These are phyloP conservation scores for Rosa persica DNA, from an alignment of 306 rosid genomes.

Conservation along the genomic window DNA sequence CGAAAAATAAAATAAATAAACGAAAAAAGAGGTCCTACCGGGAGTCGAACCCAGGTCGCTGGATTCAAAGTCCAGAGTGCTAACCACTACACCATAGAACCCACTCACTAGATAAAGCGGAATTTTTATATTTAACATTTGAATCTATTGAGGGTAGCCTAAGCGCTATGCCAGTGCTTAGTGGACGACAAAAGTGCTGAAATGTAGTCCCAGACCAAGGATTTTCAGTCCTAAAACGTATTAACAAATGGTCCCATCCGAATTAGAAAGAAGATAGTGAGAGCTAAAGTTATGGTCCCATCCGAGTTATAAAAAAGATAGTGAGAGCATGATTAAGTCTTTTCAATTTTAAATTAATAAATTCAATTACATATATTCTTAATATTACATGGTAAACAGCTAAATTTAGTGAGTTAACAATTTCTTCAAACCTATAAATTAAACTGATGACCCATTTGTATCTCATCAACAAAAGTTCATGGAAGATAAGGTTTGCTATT, in stretches of 20 bases:
- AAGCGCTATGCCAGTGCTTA: no score
- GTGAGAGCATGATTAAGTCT: no score
- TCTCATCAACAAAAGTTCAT: neutral
- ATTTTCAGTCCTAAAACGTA: no score
- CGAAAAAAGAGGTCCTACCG: slow-evolving; percentile 38
- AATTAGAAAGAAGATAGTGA: no score
- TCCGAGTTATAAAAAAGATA: no score
- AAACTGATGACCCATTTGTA: neutral
- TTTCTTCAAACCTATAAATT: neutral
- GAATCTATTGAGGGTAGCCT: neutral
- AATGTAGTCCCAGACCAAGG: no score
- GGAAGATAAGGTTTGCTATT: neutral
- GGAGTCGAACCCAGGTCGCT: slow-evolving; percentile 58
- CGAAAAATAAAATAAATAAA: neutral
- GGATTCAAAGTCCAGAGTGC: slow-evolving; percentile 58
- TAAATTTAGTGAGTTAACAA: neutral
- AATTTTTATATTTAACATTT: neutral
- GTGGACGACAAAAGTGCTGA: no score
- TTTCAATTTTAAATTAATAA: no score
- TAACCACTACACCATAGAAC: slow-evolving; percentile 58
- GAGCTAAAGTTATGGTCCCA: no score
- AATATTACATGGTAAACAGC: neutral
- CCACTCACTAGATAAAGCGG: neutral
- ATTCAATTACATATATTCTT: neutral
- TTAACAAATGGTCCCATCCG: no score